phyloP scores from a whole-genome alignment of 768 basidiomycete species.

The Grammothele lineata region DNA sequence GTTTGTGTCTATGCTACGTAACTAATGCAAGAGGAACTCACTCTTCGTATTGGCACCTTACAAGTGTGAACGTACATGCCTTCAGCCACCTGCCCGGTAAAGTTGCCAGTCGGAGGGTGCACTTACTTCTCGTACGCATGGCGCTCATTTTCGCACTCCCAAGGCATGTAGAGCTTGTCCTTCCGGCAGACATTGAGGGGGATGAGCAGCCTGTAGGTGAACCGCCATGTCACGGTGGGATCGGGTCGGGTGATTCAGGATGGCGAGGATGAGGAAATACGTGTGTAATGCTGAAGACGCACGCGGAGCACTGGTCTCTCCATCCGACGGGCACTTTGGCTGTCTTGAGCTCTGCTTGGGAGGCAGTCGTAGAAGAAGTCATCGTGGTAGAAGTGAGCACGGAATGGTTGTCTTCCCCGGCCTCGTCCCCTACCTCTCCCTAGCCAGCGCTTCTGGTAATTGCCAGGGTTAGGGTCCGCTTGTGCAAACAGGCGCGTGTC shows the following conservation, averaged over 20 bases:
- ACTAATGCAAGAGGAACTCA: constrained; percentile 31
- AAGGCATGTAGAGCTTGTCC: constrained; percentile 75
- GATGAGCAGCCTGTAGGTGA: constrained; percentile 60
- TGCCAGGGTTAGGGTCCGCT: constrained; percentile 8
- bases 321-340: constrained; percentile 74
- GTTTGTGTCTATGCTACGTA: no score
- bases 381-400: constrained; percentile 36
- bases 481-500: no score
- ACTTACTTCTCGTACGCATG: constrained; percentile 83
- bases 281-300: not conserved
- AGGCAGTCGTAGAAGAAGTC: constrained; percentile 75
- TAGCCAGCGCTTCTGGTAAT: not conserved
- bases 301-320: constrained; percentile 93
- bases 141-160: constrained; percentile 90
- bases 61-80: not conserved
- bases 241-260: not conserved
- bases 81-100: not conserved
- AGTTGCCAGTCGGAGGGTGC: not conserved
- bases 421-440: not conserved
- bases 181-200: constrained; percentile 86
- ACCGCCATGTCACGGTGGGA: not conserved
- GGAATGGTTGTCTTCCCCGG: not conserved
- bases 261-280: not conserved
- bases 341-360: constrained; percentile 76
- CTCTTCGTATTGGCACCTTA: constrained; percentile 94